Evolutionary conservation across 495 filamentous ascomycete species (phyloP).

Genomic region (Trichocladium antarcticum): DNA sequence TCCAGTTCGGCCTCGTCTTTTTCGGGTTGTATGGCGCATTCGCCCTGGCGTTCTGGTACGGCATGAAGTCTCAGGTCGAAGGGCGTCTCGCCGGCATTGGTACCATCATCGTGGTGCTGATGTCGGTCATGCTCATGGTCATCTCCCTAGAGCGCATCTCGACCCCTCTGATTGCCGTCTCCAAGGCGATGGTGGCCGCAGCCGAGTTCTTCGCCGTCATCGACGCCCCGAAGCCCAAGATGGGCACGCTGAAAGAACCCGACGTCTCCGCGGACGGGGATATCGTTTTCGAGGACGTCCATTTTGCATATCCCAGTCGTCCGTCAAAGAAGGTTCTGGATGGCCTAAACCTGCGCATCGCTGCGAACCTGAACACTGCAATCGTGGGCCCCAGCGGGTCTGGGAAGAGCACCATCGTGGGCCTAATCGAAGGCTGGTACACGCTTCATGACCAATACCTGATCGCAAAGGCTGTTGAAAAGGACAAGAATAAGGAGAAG

Average conservation of each 20-base stretch:
- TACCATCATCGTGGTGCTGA: slow-evolving; percentile 41
- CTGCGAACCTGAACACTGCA: slow-evolving; percentile 76
- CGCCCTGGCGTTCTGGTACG: slow-evolving; percentile 44
- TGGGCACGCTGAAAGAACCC: slow-evolving; percentile 32
- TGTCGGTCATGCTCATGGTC: slow-evolving; percentile 47
- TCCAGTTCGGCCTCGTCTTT: slow-evolving; percentile 33
- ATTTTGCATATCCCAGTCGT: slow-evolving; percentile 60
- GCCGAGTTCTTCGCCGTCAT: slow-evolving; percentile 48
- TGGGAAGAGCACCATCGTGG: slow-evolving; percentile 86
- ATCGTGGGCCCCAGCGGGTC: slow-evolving; percentile 77
- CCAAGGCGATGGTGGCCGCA: slow-evolving; percentile 45
- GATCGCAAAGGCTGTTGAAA: slow-evolving; percentile 38
- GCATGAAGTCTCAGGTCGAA: slow-evolving; percentile 33
- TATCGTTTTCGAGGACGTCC: slow-evolving; percentile 49
- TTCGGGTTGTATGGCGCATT: slow-evolving; percentile 36
- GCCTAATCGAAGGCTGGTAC: slow-evolving; percentile 87
- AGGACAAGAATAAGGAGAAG: slow-evolving; percentile 33
- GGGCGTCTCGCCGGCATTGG: slow-evolving; percentile 34
- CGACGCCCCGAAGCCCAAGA: slow-evolving; percentile 41
- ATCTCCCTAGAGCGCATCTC: slow-evolving; percentile 42
- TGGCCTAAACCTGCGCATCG: slow-evolving; percentile 45
- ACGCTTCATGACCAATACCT: slow-evolving; percentile 47
- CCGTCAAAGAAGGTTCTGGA: slow-evolving; percentile 51
- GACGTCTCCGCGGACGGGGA: slow-evolving; percentile 41
- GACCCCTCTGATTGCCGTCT: slow-evolving; percentile 39